Evolutionary conservation across 129 eudicot species (phyloP).

Genomic region (sunflower (Helianthus annuus)): HanXRQr2.0-SUNRISE NC_035434.2:135409917-135410416

Average conservation of each 20-base stretch:
- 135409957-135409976: slow-evolving; percentile 64
- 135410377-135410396: slow-evolving; percentile 72
- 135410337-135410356: neutral
- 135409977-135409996: slow-evolving; percentile 74
- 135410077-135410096: too few species aligned
- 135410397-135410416: slow-evolving; percentile 71
- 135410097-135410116: neutral
- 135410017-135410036: slow-evolving; percentile 75
- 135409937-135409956: slow-evolving; percentile 70
- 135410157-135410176: slow-evolving; percentile 65
- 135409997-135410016: slow-evolving; percentile 80
- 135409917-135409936: slow-evolving; percentile 67
- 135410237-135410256: slow-evolving; percentile 74
- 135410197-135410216: slow-evolving; percentile 71
- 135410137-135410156: slow-evolving; percentile 61
- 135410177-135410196: slow-evolving; percentile 78
- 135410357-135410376: neutral
- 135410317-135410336: slow-evolving; percentile 11
- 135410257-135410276: slow-evolving; percentile 65
- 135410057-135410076: neutral
- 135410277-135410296: slow-evolving; percentile 67
- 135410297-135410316: neutral
- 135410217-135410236: slow-evolving; percentile 74
- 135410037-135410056: slow-evolving; percentile 50
- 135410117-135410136: slow-evolving; percentile 2